Evolutionary conservation across 2,329 filamentous ascomycete genomes (phyloP), one percentile per base, ranked within the genome.

Genomic region (Colletotrichum echinochloae): DNA sequence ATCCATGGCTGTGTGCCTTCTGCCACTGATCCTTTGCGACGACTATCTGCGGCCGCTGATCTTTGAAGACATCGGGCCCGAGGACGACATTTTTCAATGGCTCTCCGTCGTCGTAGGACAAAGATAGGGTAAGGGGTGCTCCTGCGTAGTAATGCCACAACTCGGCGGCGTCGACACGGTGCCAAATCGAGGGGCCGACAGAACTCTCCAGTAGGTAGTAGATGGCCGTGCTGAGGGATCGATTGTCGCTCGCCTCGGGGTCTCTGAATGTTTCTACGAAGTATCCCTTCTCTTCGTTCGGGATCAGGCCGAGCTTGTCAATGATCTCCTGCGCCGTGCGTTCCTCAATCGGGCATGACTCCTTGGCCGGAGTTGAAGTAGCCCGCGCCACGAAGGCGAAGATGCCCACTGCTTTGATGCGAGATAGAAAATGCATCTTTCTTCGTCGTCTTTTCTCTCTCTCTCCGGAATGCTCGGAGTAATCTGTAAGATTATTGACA

Each of bases 131-230:
- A 59, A 88, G 74, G 1, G 85, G 85, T 8, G 86, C 84, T 6
- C 86, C 86, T 11, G 84, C 85, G 60, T 87, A 87, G 77, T 85
- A 82, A 74, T 88, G 86, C 86, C 86, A 88, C 11, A 85, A 76
- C 74, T 88, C 84, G 46, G 77, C 82, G 3, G 83, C 82, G 65
- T 86, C 84, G 59, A 85, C 81, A 63, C 83, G 83, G 76, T 88
- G 86, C 86, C 85, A 88, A 67, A 81, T 75, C 5, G 86, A 88
- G 23, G 79, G 73, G 0, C 83, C 81, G 1, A 73, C 76, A 9
- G 76, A 71, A 41, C 83, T 82, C 64, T 87, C 82, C 6, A 88
- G 82, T 0, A 87, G 80, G 73, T 87, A 87, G 78, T 87, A 88
- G 74, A 87, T 88, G 59, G 80, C 81, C 1, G 85, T 87, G 77